These are phyloP conservation scores for Aspergillus neoniger DNA, from an alignment of 2,329 filamentous ascomycete species.

Conservation along the genomic window DNA sequence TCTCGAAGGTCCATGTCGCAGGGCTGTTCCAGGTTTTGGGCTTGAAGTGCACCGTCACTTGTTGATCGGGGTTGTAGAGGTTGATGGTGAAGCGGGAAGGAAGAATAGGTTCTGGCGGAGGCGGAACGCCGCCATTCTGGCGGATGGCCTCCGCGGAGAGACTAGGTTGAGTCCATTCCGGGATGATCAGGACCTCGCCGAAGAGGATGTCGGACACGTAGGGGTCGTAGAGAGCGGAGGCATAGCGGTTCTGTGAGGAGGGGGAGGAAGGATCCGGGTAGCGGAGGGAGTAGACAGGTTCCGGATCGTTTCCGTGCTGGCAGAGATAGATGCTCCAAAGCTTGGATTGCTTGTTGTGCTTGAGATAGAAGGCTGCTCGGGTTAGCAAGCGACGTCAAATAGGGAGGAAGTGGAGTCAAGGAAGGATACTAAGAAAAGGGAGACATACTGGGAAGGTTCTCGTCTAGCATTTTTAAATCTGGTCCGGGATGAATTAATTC, in stretches of 20 bases:
- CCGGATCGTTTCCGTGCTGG: conserved; percentile 77
- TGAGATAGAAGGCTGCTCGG: conserved; percentile 60
- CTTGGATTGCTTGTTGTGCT: conserved; percentile 50
- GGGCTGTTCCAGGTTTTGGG: conserved; percentile 77
- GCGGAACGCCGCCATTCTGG: conserved; percentile 64
- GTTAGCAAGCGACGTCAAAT: conserved; percentile 13
- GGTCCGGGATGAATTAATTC: neutral
- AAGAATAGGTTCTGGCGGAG: conserved; percentile 69
- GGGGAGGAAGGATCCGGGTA: conserved; percentile 71
- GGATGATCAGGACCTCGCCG: conserved; percentile 80
- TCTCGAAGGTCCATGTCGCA: conserved; percentile 86
- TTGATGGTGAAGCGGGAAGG: conserved; percentile 80
- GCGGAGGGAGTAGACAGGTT: conserved; percentile 77
- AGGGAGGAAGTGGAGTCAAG: neutral
- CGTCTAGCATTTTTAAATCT: conserved; percentile 72
- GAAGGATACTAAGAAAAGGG: neutral
- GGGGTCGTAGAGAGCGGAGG: conserved; percentile 79
- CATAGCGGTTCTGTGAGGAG: conserved; percentile 78
- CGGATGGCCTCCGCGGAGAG: conserved; percentile 80
- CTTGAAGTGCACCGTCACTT: conserved; percentile 67
- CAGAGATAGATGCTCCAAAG: conserved; percentile 48
- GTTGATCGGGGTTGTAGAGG: conserved; percentile 91
- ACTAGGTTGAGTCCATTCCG: conserved; percentile 81
- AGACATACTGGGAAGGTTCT: conserved; percentile 75
- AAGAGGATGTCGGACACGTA: conserved; percentile 79